Evolutionary conservation across 2,329 filamentous ascomycete genomes (phyloP), one percentile per base, ranked within the genome.

Genomic region (Neopestalotiopsis clavispora): DNA sequence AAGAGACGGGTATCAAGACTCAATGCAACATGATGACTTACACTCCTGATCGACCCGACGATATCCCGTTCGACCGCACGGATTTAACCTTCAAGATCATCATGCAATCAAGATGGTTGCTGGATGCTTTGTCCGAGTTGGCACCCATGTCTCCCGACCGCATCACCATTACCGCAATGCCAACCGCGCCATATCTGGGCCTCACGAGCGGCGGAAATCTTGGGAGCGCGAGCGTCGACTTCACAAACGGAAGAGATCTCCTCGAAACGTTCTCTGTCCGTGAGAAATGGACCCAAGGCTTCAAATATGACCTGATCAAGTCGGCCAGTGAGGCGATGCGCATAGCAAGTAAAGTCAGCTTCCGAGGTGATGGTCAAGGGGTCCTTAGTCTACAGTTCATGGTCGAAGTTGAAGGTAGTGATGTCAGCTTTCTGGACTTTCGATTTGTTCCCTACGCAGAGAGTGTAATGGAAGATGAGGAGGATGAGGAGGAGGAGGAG

Each of bases 361-460:
- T 99, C 70, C 87, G 96, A 17, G 92, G 94, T 0, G 96, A 99
- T 80, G 86, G 88, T 1, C 94, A 97, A 78, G 95, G 96, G 0
- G 95, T 99, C 38, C 80, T 99, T 72, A 98, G 94, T 80, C 82
- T 98, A 78, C 96, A 99, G 77, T 98, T 98, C 76, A 96, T 99
- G 92, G 91, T 99, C 17, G 94, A 98, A 77, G 86, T 95, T 57
- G 94, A 96, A 71, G 87, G 88, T 6, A 87, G 88, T 4, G 85
- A 85, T 30, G 84, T 90, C 52, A 93, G 90, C 74, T 97, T 95
- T 80, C 85, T 96, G 30, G 93, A 96, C 79, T 97, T 95, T 79
- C 86, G 92, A 23, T 94, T 96, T 77, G 91, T 97, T 68, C 93
- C 94, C 17, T 91, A 91, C 68, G 84, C 90, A 67, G 84, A 86